These are phyloP conservation scores for Talaromyces sp. DNA, from an alignment of 2,329 filamentous ascomycete species.

Conservation along the genomic window DNA sequence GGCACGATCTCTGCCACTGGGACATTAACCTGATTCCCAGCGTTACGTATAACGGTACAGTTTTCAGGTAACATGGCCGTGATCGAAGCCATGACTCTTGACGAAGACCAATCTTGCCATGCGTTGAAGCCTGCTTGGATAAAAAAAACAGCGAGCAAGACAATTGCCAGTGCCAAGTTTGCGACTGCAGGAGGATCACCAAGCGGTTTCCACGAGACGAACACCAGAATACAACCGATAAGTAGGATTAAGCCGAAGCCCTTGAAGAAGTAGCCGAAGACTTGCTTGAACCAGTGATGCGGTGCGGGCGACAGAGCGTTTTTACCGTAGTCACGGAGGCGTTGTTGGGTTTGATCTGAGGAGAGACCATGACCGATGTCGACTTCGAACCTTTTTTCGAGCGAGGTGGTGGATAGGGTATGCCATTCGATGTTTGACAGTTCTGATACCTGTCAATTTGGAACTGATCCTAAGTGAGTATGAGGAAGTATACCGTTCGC, in stretches of 20 bases:
- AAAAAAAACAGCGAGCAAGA: slow-evolving; percentile 66
- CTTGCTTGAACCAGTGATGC: slow-evolving; percentile 56
- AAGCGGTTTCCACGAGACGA: slow-evolving; percentile 72
- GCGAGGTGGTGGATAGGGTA: slow-evolving; percentile 54
- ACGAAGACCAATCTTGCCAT: slow-evolving; percentile 73
- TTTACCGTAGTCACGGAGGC: slow-evolving; percentile 59
- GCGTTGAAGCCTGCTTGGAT: slow-evolving; percentile 68
- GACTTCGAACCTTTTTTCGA: slow-evolving; percentile 58
- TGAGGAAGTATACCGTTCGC: slow-evolving; percentile 42
- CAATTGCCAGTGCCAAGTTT: slow-evolving; percentile 70
- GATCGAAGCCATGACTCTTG: slow-evolving; percentile 74
- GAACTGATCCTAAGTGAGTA: not conserved
- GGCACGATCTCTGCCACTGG: slow-evolving; percentile 63
- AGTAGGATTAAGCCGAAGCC: slow-evolving; percentile 72
- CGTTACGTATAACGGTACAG: slow-evolving; percentile 63
- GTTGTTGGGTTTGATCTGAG: slow-evolving; percentile 53
- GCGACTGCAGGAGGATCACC: slow-evolving; percentile 66
- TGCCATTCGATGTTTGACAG: slow-evolving; percentile 66
- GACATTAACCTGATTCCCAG: slow-evolving; percentile 45
- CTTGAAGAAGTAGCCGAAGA: slow-evolving; percentile 70
- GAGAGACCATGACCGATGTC: slow-evolving; percentile 60
- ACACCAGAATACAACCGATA: slow-evolving; percentile 66
- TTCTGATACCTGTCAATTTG: slow-evolving; percentile 39
- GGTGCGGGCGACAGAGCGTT: slow-evolving; percentile 66
- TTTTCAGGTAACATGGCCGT: slow-evolving; percentile 75